Percentiles rank a stretch among this genome's conserved stretches.
Evolutionary conservation across 306 rosid genomes (phyloP).

Genomic region (Malus fusca): DNA sequence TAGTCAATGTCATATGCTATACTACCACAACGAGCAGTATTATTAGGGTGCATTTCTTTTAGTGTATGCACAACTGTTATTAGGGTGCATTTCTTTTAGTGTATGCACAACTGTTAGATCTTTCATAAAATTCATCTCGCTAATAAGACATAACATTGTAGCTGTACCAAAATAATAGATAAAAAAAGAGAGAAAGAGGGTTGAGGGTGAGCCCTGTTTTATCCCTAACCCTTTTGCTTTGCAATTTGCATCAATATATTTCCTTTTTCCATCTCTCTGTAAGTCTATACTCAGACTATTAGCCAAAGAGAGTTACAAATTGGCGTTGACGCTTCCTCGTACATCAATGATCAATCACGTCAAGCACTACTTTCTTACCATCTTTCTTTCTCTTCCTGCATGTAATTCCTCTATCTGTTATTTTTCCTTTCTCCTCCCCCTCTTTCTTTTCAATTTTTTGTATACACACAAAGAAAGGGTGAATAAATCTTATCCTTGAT

Average conservation of each 20-base stretch:
- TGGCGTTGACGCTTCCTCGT: constrained; percentile 47
- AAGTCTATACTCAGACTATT: neutral
- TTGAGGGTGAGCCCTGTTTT: constrained; percentile 6
- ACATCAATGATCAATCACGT: constrained; percentile 25
- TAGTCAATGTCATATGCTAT: neutral
- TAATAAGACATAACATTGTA: too few relatives aligned
- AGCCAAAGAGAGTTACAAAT: constrained; percentile 39
- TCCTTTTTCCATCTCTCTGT: constrained; percentile 28
- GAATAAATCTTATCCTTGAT: neutral
- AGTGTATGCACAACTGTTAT: neutral
- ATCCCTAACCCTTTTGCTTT: constrained; percentile 20
- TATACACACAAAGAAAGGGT: neutral
- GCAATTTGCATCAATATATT: constrained; percentile 9
- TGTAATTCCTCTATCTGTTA: neutral
- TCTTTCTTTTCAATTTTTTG: neutral
- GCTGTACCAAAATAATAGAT: neutral
- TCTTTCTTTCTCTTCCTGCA: neutral
- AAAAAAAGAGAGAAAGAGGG: neutral
- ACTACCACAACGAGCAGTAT: neutral
- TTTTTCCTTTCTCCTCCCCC: neutral
- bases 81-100: too few relatives aligned
- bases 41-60: too few relatives aligned
- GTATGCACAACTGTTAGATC: neutral
- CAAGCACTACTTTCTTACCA: neutral
- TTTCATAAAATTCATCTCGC: neutral